Evolutionary conservation across 805 yeast species (phyloP).

Genomic region (Yarrowia deformans): DNA sequence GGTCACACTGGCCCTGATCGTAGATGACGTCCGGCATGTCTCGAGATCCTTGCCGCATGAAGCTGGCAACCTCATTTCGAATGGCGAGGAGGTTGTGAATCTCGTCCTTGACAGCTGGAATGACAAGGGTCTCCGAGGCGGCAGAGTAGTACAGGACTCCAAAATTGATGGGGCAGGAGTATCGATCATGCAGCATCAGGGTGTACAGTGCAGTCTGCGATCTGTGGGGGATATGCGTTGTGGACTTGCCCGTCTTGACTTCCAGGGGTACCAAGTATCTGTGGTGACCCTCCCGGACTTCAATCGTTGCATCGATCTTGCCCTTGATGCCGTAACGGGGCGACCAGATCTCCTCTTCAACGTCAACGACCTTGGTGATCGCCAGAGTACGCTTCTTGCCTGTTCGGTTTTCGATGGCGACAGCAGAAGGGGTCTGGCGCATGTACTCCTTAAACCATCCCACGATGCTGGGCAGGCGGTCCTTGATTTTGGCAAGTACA

Average conservation of each 20-base stretch:
- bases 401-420: constrained; percentile 42
- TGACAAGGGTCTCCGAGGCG: constrained; percentile 60
- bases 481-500: constrained; percentile 60
- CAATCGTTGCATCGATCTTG: constrained; percentile 84
- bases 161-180: constrained; percentile 68
- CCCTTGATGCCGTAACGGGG: constrained; percentile 91
- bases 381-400: constrained; percentile 56
- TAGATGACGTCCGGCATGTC: constrained; percentile 43
- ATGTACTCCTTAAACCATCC: constrained; percentile 41
- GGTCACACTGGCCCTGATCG: constrained; percentile 51
- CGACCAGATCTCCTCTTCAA: constrained; percentile 92
- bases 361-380: constrained; percentile 72
- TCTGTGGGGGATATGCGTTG: constrained; percentile 69
- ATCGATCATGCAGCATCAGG: constrained; percentile 77
- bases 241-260: constrained; percentile 77
- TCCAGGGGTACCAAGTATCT: constrained; percentile 76
- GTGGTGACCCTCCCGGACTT: constrained; percentile 58
- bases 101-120: constrained; percentile 63
- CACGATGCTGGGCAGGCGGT: constrained; percentile 47
- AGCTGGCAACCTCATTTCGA: constrained; percentile 72
- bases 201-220: constrained; percentile 89
- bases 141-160: constrained; percentile 79
- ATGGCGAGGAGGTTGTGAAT: constrained; percentile 71
- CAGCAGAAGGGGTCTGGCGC: constrained; percentile 45
- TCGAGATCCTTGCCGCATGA: constrained; percentile 54